A percentile compares a stretch with the other conserved stretches of the same genome.
phyloP scores from a whole-genome alignment of 2,329 filamentous ascomycete species.

The Aspergillus nomiae region DNA sequence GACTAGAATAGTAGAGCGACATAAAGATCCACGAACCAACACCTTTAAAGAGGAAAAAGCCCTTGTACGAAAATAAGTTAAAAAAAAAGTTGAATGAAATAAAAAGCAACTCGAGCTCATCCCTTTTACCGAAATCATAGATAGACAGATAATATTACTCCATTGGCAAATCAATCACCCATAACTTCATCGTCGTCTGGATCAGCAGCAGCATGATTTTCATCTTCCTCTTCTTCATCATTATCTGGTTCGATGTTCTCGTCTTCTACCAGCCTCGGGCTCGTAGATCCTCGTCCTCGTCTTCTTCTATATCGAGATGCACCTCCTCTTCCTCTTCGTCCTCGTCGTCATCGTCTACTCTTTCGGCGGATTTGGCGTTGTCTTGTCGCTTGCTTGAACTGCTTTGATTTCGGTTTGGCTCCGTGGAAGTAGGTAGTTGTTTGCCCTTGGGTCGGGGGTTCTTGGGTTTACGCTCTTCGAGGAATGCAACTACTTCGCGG shows the following conservation, averaged over 20 bases:
- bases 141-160: conserved; percentile 2
- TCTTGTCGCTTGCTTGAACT: conserved; percentile 23
- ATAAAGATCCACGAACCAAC: background rate
- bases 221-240: conserved; percentile 28
- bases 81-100: conserved; percentile 7
- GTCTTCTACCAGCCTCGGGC: conserved; percentile 38
- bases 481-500: conserved; percentile 77
- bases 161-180: conserved; percentile 37
- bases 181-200: conserved; percentile 46
- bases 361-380: conserved; percentile 42
- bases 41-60: background rate
- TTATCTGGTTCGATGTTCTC: conserved; percentile 46
- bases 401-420: conserved; percentile 17
- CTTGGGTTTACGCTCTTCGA: conserved; percentile 66
- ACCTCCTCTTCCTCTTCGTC: conserved; percentile 39
- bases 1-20: background rate
- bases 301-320: conserved; percentile 29
- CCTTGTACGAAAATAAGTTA: background rate
- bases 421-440: conserved; percentile 21
- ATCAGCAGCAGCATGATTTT: conserved; percentile 27
- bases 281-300: conserved; percentile 46
- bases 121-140: conserved; percentile 6
- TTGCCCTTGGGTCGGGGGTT: conserved; percentile 37
- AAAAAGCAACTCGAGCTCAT: conserved; percentile 8
- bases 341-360: conserved; percentile 45